These are phyloP conservation scores for Mortierella sp. DNA, from an alignment of 371 early-diverging fungal species.

Conservation along the genomic window DNA sequence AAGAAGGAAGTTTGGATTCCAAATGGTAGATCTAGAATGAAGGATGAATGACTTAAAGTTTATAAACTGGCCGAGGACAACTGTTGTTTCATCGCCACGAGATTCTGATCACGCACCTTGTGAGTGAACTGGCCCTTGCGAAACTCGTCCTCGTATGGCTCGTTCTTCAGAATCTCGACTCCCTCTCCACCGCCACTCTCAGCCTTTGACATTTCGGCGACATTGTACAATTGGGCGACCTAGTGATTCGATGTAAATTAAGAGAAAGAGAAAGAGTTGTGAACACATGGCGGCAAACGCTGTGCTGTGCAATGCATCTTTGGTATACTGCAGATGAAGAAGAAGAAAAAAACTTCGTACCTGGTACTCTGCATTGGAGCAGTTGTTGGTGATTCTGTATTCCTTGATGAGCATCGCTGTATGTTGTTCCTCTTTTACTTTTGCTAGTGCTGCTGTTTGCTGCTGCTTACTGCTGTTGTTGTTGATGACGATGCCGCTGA, in stretches of 20 bases:
- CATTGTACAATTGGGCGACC: slow-evolving; percentile 80
- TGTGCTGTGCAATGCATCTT: not conserved
- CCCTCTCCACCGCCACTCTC: slow-evolving; percentile 84
- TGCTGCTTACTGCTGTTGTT: not conserved
- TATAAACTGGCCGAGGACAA: not conserved
- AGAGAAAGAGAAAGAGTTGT: not conserved
- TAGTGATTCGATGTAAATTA: slow-evolving; percentile 3
- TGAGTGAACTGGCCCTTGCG: slow-evolving; percentile 84
- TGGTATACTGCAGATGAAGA: not conserved
- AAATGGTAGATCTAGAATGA: slow-evolving; percentile 47
- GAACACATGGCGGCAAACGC: not conserved
- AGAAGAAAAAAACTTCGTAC: slow-evolving; percentile 23
- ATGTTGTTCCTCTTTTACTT: slow-evolving; percentile 4
- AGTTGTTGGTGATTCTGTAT: slow-evolving; percentile 79
- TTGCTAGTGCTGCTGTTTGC: not conserved
- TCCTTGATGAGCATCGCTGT: slow-evolving; percentile 75
- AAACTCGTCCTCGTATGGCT: slow-evolving; percentile 75
- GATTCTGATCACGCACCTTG: slow-evolving; percentile 63
- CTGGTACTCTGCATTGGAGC: slow-evolving; percentile 78
- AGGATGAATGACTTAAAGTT: not conserved
- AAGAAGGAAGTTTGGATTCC: slow-evolving; percentile 65
- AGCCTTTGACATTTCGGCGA: slow-evolving; percentile 79
- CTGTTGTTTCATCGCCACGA: slow-evolving; percentile 11
- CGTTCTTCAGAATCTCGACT: slow-evolving; percentile 78
- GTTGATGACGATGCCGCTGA: not conserved